Percentiles rank a stretch among this genome's conserved stretches.
phyloP scores from a whole-genome alignment of 1,284 basidiomycete genomes.

The Retiboletus flavoniger region DNA sequence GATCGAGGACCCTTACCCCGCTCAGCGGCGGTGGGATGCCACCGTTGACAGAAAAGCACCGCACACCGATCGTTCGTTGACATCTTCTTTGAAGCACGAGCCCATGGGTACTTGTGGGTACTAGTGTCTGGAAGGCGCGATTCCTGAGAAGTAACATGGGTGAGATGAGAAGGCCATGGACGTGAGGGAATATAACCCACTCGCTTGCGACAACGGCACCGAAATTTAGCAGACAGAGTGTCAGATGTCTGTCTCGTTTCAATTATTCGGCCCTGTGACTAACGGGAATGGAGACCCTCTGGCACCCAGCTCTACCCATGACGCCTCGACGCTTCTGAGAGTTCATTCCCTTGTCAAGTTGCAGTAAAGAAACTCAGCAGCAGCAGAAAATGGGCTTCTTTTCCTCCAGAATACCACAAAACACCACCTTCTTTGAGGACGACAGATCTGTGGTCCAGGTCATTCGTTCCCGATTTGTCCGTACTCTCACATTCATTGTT shows the following conservation, averaged over 20 bases:
- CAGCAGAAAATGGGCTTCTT: conserved; percentile 52
- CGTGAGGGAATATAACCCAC: neutral
- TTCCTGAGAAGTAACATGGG: conserved; percentile 13
- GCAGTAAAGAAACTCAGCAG: no score
- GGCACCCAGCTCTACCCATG: conserved; percentile 21
- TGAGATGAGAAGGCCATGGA: neutral
- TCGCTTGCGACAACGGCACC: conserved; percentile 13
- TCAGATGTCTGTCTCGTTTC: conserved; percentile 24
- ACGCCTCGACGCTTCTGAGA: conserved; percentile 16
- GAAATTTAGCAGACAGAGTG: conserved; percentile 24
- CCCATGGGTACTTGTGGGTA: neutral
- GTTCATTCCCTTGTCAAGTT: neutral
- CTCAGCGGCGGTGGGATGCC: conserved; percentile 77
- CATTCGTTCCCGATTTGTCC: conserved; percentile 72
- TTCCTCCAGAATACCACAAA: conserved; percentile 48
- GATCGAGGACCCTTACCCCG: conserved; percentile 80
- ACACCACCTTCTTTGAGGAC: conserved; percentile 35
- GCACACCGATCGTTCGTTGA: conserved; percentile 5
- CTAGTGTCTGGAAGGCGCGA: neutral
- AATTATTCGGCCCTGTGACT: conserved; percentile 3
- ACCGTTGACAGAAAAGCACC: conserved; percentile 18
- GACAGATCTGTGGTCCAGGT: conserved; percentile 57
- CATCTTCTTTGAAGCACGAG: neutral
- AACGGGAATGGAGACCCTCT: conserved; percentile 21
- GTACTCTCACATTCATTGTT: conserved; percentile 35